Evolutionary conservation across 2,329 filamentous ascomycete species (phyloP).

Genomic region (Bipolaris zeicola): DNA sequence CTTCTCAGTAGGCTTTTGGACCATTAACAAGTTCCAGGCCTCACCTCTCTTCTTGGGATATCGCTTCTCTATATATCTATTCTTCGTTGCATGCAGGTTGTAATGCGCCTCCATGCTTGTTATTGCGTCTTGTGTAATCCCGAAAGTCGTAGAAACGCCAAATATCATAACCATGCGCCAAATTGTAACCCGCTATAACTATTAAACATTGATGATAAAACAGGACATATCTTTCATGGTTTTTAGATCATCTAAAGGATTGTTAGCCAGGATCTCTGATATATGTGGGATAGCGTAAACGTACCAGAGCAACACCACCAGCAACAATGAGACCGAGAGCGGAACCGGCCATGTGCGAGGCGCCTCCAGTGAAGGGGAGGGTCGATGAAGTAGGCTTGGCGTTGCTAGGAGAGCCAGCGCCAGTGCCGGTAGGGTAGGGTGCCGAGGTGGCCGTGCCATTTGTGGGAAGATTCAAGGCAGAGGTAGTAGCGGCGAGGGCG

Average conservation of each 20-base stretch:
- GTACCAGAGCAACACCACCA: constrained; percentile 42
- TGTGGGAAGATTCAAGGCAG: constrained; percentile 29
- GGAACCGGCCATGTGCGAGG: constrained; percentile 31
- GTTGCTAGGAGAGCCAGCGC: constrained; percentile 20
- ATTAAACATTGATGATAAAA: constrained; percentile 8
- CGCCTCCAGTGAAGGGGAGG: constrained; percentile 38
- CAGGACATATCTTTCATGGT: neutral
- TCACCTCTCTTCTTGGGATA: neutral
- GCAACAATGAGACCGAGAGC: constrained; percentile 36
- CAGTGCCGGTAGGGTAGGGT: constrained; percentile 37
- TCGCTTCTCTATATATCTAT: constrained; percentile 3
- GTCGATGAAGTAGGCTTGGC: constrained; percentile 20
- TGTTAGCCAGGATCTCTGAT: constrained; percentile 8
- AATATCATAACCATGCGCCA: constrained; percentile 9
- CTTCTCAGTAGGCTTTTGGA: neutral
- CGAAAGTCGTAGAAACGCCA: constrained; percentile 4
- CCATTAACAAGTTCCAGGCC: constrained; percentile 1
- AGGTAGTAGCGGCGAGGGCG: constrained; percentile 35
- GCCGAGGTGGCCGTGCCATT: constrained; percentile 33
- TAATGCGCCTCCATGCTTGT: constrained; percentile 11
- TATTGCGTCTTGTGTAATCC: neutral
- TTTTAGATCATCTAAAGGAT: constrained; percentile 15
- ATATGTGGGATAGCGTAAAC: constrained; percentile 1
- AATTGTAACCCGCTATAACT: constrained; percentile 2
- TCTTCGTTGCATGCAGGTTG: neutral